Evolutionary conservation across 208 protist species (phyloP).

Genomic region (Trypanosoma theileri): DNA sequence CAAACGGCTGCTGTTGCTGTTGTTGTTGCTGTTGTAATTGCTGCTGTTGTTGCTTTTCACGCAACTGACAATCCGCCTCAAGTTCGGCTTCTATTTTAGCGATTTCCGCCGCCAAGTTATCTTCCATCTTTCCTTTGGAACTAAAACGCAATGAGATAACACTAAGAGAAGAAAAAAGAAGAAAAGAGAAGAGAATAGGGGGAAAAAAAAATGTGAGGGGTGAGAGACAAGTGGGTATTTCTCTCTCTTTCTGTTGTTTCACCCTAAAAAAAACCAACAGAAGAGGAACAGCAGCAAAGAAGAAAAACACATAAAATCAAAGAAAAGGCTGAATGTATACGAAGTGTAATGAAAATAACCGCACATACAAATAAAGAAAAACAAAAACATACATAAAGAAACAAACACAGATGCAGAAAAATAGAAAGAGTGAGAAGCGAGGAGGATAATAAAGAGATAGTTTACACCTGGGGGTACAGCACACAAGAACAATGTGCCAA

Average conservation of each 20-base stretch:
- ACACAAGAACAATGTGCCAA: neutral
- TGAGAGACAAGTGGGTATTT: too few species aligned
- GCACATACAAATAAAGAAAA: constrained; percentile 14
- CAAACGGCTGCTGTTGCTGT: constrained; percentile 27
- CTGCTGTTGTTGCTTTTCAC: constrained; percentile 36
- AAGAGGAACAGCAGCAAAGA: too few species aligned
- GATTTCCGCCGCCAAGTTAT: constrained; percentile 77
- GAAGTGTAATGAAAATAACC: neutral
- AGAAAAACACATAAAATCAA: neutral
- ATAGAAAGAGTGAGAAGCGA: constrained; percentile 25
- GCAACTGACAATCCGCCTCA: constrained; percentile 57
- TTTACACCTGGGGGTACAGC: neutral
- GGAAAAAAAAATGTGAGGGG: too few species aligned
- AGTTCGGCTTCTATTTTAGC: constrained; percentile 77
- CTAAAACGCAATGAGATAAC: neutral
- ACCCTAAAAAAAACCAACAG: too few species aligned
- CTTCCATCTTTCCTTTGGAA: constrained; percentile 39
- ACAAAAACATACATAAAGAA: constrained; percentile 14
- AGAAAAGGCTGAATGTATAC: neutral
- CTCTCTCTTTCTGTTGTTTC: too few species aligned
- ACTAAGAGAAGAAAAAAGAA: neutral
- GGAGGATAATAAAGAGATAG: neutral
- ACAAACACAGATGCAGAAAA: neutral
- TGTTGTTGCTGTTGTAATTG: constrained; percentile 45
- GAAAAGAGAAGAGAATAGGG: neutral